phyloP scores from a whole-genome alignment of 2,329 filamentous ascomycete genomes.

The Hymenoscyphus salicellus region DNA sequence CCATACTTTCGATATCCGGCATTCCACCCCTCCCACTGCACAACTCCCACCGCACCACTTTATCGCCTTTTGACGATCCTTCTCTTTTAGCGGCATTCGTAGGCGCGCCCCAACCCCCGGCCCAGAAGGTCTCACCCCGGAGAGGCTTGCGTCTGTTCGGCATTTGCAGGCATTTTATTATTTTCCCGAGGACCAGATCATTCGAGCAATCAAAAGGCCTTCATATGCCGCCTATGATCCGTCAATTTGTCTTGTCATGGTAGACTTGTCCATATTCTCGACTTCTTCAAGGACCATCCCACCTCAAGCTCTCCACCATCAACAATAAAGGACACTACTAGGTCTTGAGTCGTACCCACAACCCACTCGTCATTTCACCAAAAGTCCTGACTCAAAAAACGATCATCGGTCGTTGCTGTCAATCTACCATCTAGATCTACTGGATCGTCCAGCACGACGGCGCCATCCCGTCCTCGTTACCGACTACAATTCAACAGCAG shows the following conservation, averaged over 20 bases:
- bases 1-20: not conserved
- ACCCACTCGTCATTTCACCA: slow-evolving; percentile 1
- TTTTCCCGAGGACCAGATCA: slow-evolving; percentile 2
- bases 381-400: slow-evolving; percentile 1
- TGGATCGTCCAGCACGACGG: not conserved
- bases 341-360: slow-evolving; percentile 2
- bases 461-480: not conserved
- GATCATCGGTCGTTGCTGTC: not conserved
- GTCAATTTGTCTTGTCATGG: not conserved
- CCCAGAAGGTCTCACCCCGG: not conserved
- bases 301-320: not conserved
- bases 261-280: not conserved
- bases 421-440: not conserved
- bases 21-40: slow-evolving; percentile 1
- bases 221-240: not conserved
- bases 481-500: not conserved
- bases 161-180: slow-evolving; percentile 3
- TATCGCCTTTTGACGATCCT: slow-evolving; percentile 3
- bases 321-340: not conserved
- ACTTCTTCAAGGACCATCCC: slow-evolving; percentile 3
- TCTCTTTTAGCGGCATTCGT: slow-evolving; percentile 1
- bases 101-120: slow-evolving; percentile 2
- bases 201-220: slow-evolving; percentile 3
- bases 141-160: slow-evolving; percentile 2
- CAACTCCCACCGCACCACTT: not conserved